These are phyloP conservation scores for Microdochium nivale DNA, from an alignment of 2,329 filamentous ascomycete genomes.

Conservation along the genomic window DNA sequence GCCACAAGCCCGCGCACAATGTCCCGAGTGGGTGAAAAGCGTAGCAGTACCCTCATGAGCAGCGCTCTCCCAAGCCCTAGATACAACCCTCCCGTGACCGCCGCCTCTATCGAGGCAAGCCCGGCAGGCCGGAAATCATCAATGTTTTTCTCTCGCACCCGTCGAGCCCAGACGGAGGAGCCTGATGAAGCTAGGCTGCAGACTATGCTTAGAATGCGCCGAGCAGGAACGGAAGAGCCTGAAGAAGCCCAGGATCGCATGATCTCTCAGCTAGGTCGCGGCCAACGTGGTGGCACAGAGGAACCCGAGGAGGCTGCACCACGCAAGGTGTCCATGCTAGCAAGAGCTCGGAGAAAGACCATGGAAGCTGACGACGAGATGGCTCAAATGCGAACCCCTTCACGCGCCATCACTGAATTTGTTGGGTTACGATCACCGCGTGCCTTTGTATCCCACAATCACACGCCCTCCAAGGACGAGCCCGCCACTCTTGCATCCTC, in stretches of 20 bases:
- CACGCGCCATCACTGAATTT: slow-evolving; percentile 49
- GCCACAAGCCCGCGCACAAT: slow-evolving; percentile 36
- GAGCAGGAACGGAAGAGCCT: slow-evolving; percentile 36
- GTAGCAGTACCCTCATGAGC: slow-evolving; percentile 35
- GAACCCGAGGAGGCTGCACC: slow-evolving; percentile 33
- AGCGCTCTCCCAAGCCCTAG: slow-evolving; percentile 36
- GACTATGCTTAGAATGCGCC: slow-evolving; percentile 35
- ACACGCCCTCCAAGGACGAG: slow-evolving; percentile 23
- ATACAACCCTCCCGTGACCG: slow-evolving; percentile 25
- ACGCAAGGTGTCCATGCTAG: slow-evolving; percentile 32
- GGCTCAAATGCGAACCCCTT: slow-evolving; percentile 43
- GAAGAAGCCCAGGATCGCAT: slow-evolving; percentile 31
- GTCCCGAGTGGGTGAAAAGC: slow-evolving; percentile 45
- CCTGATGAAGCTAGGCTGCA: slow-evolving; percentile 41
- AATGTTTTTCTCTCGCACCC: slow-evolving; percentile 35
- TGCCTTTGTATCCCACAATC: slow-evolving; percentile 29
- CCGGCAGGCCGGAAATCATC: slow-evolving; percentile 42
- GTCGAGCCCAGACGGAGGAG: slow-evolving; percentile 40
- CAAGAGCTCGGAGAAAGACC: slow-evolving; percentile 36
- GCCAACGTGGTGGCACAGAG: slow-evolving; percentile 36
- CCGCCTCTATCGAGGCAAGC: slow-evolving; percentile 28
- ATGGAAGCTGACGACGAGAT: slow-evolving; percentile 41
- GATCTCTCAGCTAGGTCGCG: slow-evolving; percentile 34
- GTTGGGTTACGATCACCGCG: slow-evolving; percentile 24
- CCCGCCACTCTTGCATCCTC: slow-evolving; percentile 28